These are phyloP conservation scores for Hirschioporus abietinus DNA, from an alignment of 768 basidiomycete genomes.

Conservation along the genomic window DNA sequence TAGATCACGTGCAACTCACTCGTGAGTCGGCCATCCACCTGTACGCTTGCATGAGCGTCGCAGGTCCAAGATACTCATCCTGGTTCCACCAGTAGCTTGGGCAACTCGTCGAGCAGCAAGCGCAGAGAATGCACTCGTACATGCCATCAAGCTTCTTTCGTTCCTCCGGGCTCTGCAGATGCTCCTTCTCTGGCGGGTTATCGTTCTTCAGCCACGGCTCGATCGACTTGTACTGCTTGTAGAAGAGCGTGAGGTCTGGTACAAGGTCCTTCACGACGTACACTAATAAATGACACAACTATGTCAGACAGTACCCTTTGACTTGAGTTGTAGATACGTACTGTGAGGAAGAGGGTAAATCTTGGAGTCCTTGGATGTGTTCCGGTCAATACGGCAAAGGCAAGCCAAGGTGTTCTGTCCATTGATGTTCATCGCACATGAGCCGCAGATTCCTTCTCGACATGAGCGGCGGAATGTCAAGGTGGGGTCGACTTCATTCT, in stretches of 20 bases:
- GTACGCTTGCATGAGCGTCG: conserved; percentile 94
- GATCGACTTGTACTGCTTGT: conserved; percentile 99
- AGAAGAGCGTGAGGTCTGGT: conserved; percentile 84
- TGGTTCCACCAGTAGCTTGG: conserved; percentile 99
- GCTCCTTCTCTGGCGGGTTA: conserved; percentile 80
- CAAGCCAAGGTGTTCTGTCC: conserved; percentile 98
- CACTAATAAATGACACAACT: conserved; percentile 45
- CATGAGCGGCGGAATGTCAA: conserved; percentile 93
- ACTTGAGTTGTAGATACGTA: conserved; percentile 24
- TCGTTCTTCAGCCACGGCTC: conserved; percentile 95
- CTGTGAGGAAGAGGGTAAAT: conserved; percentile 98
- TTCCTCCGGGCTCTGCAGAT: conserved; percentile 86
- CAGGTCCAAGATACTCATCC: conserved; percentile 96
- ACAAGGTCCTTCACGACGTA: conserved; percentile 99
- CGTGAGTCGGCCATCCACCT: conserved; percentile 98
- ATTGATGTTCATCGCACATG: conserved; percentile 99
- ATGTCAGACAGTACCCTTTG: background rate
- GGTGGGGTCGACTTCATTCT: conserved; percentile 97
- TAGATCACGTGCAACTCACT: conserved; percentile 38
- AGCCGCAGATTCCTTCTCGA: conserved; percentile 95
- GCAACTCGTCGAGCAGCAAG: conserved; percentile 97
- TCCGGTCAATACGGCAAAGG: conserved; percentile 89
- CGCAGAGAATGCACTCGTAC: conserved; percentile 97
- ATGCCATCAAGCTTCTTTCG: conserved; percentile 93
- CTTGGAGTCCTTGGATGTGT: conserved; percentile 66